phyloP scores from a whole-genome alignment of 2,329 filamentous ascomycete species.

The Thielaviopsis musarum region DNA sequence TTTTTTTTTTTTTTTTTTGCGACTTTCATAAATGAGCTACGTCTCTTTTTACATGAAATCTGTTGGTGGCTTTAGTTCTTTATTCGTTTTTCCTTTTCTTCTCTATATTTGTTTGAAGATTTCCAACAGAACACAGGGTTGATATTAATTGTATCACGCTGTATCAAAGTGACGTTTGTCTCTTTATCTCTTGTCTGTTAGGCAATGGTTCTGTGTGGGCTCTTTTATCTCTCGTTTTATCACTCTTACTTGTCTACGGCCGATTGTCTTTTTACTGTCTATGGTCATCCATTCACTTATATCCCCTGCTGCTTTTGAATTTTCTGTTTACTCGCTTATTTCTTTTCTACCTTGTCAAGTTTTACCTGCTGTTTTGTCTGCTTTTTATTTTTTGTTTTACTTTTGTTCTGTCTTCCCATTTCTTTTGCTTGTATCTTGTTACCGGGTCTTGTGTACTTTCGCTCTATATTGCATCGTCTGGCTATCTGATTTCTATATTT shows the following conservation, averaged over 20 bases:
- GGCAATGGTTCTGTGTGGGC: not conserved
- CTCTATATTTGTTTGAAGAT: not conserved
- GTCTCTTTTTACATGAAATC: not conserved
- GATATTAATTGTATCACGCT: no score
- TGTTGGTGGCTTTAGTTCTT: not conserved
- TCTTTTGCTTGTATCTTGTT: not conserved
- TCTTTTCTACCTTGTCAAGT: not conserved
- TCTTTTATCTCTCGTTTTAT: not conserved
- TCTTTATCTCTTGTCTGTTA: no score
- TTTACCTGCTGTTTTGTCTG: not conserved
- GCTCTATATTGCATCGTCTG: not conserved
- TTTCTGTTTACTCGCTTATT: constrained; percentile 1
- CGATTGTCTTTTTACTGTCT: constrained; percentile 9
- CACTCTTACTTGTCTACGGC: constrained; percentile 6
- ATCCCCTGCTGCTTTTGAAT: constrained; percentile 10
- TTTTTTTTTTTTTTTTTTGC: not conserved
- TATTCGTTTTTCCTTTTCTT: not conserved
- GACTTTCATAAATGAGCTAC: not conserved
- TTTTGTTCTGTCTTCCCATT: not conserved
- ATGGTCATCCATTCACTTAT: constrained; percentile 11
- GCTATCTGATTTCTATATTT: not conserved
- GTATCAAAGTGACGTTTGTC: no score
- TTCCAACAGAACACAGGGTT: not conserved
- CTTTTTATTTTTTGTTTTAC: not conserved
- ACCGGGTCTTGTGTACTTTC: not conserved